Conservation (phyloP, 345 rosid species). For the Citrus mangshanensis region DNA sequence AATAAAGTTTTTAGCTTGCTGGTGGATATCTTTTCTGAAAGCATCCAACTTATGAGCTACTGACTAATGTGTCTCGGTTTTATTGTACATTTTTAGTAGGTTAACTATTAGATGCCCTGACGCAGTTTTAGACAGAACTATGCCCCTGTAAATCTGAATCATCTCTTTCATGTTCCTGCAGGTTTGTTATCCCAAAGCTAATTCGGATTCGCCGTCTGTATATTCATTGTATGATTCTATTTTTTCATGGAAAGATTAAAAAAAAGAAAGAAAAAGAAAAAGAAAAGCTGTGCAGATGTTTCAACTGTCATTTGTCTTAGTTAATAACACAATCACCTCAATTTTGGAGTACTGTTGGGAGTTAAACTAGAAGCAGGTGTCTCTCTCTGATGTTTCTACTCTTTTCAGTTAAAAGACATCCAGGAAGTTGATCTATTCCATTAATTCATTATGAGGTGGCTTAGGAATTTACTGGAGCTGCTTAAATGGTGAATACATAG, state of each 20-base stretch:
- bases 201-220: slow-evolving; percentile 72
- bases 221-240: slow-evolving; percentile 51
- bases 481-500: not conserved
- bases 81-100: slow-evolving; percentile 9
- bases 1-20: slow-evolving; percentile 13
- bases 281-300: slow-evolving; percentile 11
- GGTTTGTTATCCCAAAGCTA: slow-evolving; percentile 94
- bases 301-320: not conserved
- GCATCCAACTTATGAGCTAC: slow-evolving; percentile 15
- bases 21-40: slow-evolving; percentile 15
- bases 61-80: not conserved
- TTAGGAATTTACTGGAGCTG: not conserved
- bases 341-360: slow-evolving; percentile 16
- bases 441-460: not conserved
- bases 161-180: slow-evolving; percentile 91
- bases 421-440: not conserved
- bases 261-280: slow-evolving; percentile 2
- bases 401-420: not conserved
- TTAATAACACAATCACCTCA: slow-evolving; percentile 21
- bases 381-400: slow-evolving; percentile 14
- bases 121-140: slow-evolving; percentile 20
- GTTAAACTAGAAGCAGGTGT: slow-evolving; percentile 17
- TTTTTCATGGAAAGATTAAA: slow-evolving; percentile 18
- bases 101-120: slow-evolving; percentile 21
- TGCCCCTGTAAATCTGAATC: slow-evolving; percentile 69